phyloP scores from a whole-genome alignment of 1,284 basidiomycete species.

The Mycena sp. region DNA sequence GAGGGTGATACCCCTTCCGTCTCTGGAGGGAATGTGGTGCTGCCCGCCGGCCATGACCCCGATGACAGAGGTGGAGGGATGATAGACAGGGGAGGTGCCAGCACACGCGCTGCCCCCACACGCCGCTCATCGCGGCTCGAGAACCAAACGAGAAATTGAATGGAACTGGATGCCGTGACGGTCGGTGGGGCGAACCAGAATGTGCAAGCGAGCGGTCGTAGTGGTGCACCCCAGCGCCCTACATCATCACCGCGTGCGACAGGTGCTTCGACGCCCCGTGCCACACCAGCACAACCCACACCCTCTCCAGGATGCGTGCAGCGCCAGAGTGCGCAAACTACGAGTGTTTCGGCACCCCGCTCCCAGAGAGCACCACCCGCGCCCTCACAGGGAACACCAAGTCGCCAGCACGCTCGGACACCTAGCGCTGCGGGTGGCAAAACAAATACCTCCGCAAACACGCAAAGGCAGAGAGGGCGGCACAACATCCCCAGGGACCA shows the following conservation, averaged over 20 bases:
- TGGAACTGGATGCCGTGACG: not conserved
- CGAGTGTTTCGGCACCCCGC: too few relatives aligned
- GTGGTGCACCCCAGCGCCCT: not conserved
- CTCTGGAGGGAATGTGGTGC: not conserved
- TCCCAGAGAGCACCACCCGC: too few relatives aligned
- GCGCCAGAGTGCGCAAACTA: too few relatives aligned
- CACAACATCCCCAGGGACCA: not conserved
- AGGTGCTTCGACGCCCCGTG: not conserved
- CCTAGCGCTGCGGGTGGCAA: too few relatives aligned
- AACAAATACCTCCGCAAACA: too few relatives aligned
- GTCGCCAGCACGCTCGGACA: too few relatives aligned
- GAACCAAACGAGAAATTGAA: not conserved
- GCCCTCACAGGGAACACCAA: too few relatives aligned
- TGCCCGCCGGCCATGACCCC: not conserved
- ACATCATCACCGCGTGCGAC: not conserved
- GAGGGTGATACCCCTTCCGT: not conserved
- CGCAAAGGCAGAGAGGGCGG: too few relatives aligned
- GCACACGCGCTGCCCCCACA: not conserved
- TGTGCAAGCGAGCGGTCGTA: not conserved
- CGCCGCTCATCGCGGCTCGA: not conserved
- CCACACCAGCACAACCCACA: not conserved
- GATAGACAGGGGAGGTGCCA: not conserved
- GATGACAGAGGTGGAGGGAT: slow-evolving; percentile 9
- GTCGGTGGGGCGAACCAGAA: not conserved
- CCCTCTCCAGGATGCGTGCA: too few relatives aligned